Base-by-base conservation (phyloP, 768 basidiomycete species). In the Mrakia gelida region DNA sequence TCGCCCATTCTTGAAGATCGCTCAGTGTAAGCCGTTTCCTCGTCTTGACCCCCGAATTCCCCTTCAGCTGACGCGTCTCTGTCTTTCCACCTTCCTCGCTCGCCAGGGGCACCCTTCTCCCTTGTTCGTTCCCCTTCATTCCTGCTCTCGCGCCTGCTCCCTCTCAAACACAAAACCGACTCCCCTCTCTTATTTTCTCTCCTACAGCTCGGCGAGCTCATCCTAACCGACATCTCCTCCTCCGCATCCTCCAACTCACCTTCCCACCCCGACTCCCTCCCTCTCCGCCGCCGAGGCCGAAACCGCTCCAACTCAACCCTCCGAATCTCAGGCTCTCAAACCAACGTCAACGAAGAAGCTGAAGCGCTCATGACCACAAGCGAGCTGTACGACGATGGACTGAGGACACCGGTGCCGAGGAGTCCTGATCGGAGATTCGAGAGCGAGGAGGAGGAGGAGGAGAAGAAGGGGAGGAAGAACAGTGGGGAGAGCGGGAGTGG, bases 61-160 rank as follows among this genome's bases (percentile, higher is more conserved):
- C 23, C 16, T 23, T 49, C 7, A n/a, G 16, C 38, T 49, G 34
- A 70, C 32, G 45, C 15, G 28, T 38, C 34, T 2, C 16, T 49
- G 45, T 72, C 77, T 73, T 62, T 8, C 8, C 38, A 38, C 38
- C 18, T 52, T 52, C 49, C 49, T 52, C 18, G 30, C 15, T 21
- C 21, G 4, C n/a, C 61, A 83, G 83, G 84, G 96, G 94, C 91
- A 4, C 95, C 95, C 3, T 96, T 93, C 84, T 90, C 94, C 0
- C 84, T 98, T 82, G 93, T 95, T 43, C 49, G 81, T 45, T 63
- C 23, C n/a, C 28, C 34, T 49, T 30, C 28, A 2, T 13, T 43
- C 10, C 18, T 5, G 54, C 43, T 30, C 26, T 32, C 18, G 32
- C 11, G n/a, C 5, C 18, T n/a, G 43, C 26, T 32, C 45, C 52